Conservation (phyloP, 768 basidiomycete genomes). For the Suillus luteus region DNA sequence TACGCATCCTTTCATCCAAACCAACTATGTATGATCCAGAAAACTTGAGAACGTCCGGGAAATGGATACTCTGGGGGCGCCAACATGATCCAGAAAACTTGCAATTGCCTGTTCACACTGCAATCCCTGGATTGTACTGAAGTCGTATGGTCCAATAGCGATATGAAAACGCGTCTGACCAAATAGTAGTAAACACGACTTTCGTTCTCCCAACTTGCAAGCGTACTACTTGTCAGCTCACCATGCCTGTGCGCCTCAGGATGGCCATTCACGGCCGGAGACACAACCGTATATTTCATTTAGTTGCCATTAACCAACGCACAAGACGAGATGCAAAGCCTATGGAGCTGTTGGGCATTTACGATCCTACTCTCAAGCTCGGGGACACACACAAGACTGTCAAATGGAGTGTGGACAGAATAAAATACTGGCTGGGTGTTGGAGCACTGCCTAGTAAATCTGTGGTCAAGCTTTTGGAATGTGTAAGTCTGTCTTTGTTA, state of each 20-base stretch:
- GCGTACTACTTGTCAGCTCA: slow-evolving; percentile 14
- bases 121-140: neutral
- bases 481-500: slow-evolving; percentile 48
- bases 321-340: slow-evolving; percentile 82
- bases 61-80: too few relatives aligned
- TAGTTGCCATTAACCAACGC: slow-evolving; percentile 79
- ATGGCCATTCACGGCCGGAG: slow-evolving; percentile 79
- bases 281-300: slow-evolving; percentile 76
- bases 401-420: slow-evolving; percentile 89
- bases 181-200: slow-evolving; percentile 29
- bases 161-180: slow-evolving; percentile 13
- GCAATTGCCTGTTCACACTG: neutral
- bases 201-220: neutral
- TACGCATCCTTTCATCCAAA: slow-evolving; percentile 1
- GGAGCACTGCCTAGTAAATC: slow-evolving; percentile 83
- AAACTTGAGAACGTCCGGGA: neutral
- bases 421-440: slow-evolving; percentile 84
- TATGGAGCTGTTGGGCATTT: slow-evolving; percentile 83
- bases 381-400: slow-evolving; percentile 67
- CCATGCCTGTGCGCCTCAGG: slow-evolving; percentile 84
- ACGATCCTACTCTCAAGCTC: slow-evolving; percentile 64
- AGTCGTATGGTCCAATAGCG: too few relatives aligned
- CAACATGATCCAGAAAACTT: neutral
- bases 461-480: slow-evolving; percentile 73
- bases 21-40: neutral